Base-by-base conservation (phyloP, 1,284 basidiomycete genomes). In the Athelia sp. region DNA sequence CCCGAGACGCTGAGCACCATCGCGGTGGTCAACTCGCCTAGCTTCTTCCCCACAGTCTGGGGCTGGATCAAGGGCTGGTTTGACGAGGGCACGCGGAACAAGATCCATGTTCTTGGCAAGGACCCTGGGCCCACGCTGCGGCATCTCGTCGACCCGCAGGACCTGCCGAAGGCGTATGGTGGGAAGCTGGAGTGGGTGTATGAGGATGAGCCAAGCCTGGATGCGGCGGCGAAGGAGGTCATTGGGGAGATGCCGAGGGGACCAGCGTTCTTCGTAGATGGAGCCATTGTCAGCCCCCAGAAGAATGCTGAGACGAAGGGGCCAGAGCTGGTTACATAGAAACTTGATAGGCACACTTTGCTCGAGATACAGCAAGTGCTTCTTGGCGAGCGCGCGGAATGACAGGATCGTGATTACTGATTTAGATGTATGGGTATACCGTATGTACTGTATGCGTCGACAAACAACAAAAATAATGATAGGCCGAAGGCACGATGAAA, bases 1-100 rank as follows among this genome's bases (percentile, higher is more conserved):
- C 87, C 89, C 1, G 88, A 91, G 63, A 87, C 84, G 1, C 66
- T 88, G 35, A 71, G 74, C 57, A 74, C 73, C 17, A 79, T 83
- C 54, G 82, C 74, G 19, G 69, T 91, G 48, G 80, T 91, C 40
- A 90, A 90, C 53, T 81, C 85, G 0, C 89, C 89, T 0, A 70
- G 78, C 0, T 91, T 87, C 69, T 90, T 90, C 61, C 78, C 83
- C 1, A 87, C 82, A 1, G 71, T 88, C 18, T 90, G 87, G 88
- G 75, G 74, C 17, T 90, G 87, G 87, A 74, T 90, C 58, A 87
- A 86, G 72, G 84, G 81, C 18, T 89, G 84, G 83, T 90, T 90
- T 60, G 87, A 90, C 58, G 82, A 85, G 62, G 78, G 76, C 43
- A 90, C 87, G 4, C 75, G 83, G 6, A 74, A 73, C 52, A 90